Percentiles rank a stretch among this genome's conserved stretches.
phyloP scores from a whole-genome alignment of 2,329 filamentous ascomycete genomes.

The Stemphylium vesicarium region DNA sequence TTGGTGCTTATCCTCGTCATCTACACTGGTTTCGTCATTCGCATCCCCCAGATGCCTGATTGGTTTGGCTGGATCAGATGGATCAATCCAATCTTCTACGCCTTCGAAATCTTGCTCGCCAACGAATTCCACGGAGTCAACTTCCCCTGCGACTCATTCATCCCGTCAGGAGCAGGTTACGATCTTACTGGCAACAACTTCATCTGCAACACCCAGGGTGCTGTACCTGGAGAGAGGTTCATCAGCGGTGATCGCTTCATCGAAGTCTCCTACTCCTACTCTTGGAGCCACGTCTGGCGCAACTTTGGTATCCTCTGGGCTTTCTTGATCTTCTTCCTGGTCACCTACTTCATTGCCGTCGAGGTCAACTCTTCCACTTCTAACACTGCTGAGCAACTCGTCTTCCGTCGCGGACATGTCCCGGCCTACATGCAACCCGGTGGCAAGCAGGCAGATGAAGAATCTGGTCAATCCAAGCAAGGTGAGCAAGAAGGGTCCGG shows the following conservation, averaged over 20 bases:
- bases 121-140: slow-evolving; percentile 65
- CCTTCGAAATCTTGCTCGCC: slow-evolving; percentile 78
- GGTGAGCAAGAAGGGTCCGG: slow-evolving; percentile 41
- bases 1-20: slow-evolving; percentile 69
- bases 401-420: slow-evolving; percentile 62
- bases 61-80: slow-evolving; percentile 62
- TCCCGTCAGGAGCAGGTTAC: slow-evolving; percentile 49
- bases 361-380: slow-evolving; percentile 69
- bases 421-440: slow-evolving; percentile 49
- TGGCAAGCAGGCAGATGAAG: slow-evolving; percentile 45
- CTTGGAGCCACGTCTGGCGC: slow-evolving; percentile 57
- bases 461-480: slow-evolving; percentile 36
- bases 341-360: slow-evolving; percentile 66
- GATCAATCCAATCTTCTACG: slow-evolving; percentile 75
- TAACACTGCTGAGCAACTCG: slow-evolving; percentile 71
- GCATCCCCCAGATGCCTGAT: slow-evolving; percentile 62
- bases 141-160: slow-evolving; percentile 45
- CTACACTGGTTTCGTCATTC: slow-evolving; percentile 72
- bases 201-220: slow-evolving; percentile 50
- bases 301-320: slow-evolving; percentile 69
- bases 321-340: slow-evolving; percentile 69
- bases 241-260: slow-evolving; percentile 51
- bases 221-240: slow-evolving; percentile 47
- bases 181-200: slow-evolving; percentile 29
- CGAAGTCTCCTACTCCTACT: slow-evolving; percentile 41